Conservation (phyloP, 1,139 yeast genomes). For the Sugiyamaella grinbergsii region DNA sequence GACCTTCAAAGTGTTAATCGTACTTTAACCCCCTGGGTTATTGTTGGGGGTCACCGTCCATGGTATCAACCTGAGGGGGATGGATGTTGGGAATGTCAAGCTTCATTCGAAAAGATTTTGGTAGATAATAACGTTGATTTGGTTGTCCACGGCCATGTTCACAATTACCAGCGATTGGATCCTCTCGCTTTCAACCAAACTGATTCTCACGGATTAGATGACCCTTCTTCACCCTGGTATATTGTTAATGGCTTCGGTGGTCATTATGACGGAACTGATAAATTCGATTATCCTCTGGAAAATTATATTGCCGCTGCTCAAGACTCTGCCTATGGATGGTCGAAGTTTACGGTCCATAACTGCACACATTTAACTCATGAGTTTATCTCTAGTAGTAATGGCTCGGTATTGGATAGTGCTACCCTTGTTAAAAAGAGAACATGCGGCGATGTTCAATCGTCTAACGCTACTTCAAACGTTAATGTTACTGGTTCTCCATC, state of each 20-base stretch:
- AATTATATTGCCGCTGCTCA: constrained; percentile 23
- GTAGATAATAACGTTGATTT: constrained; percentile 38
- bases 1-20: constrained; percentile 46
- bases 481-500: constrained; percentile 1
- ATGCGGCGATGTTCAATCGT: constrained; percentile 7
- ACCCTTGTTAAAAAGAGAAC: constrained; percentile 32
- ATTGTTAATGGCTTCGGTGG: constrained; percentile 39
- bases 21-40: constrained; percentile 40
- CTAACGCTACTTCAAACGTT: constrained; percentile 1
- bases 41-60: constrained; percentile 46
- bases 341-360: constrained; percentile 52
- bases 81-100: constrained; percentile 34
- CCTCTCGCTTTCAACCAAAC: constrained; percentile 31
- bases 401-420: constrained; percentile 43
- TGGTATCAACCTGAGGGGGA: constrained; percentile 35
- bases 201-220: constrained; percentile 36
- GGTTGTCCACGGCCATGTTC: constrained; percentile 38
- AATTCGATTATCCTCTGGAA: constrained; percentile 18
- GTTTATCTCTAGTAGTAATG: constrained; percentile 45
- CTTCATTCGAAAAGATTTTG: constrained; percentile 31
- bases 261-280: constrained; percentile 38
- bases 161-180: constrained; percentile 35
- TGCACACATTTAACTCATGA: constrained; percentile 49
- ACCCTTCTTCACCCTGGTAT: constrained; percentile 38
- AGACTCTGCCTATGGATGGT: constrained; percentile 38